A percentile compares a stretch with the other conserved stretches of the same genome.
Conservation (phyloP, 208 protist species). For the Trichomonas tenax region DNA sequence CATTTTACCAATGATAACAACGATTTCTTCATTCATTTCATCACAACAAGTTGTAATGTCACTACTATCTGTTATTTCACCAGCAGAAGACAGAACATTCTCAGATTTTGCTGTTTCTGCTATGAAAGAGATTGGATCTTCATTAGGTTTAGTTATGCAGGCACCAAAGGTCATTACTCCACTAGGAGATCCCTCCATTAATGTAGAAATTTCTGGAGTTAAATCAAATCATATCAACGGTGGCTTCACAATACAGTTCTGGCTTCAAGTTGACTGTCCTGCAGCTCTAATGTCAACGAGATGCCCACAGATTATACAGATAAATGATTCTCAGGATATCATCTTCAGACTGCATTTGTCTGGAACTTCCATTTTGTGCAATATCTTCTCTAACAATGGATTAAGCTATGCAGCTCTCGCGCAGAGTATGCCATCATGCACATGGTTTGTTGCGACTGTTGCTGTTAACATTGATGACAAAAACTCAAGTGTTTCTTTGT, state of each 20-base stretch:
- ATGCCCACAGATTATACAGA: not conserved
- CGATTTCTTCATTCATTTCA: not conserved
- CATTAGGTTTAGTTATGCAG: not conserved
- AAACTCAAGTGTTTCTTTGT: not conserved
- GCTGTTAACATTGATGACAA: not conserved
- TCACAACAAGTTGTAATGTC: not conserved
- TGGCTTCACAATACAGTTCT: not conserved
- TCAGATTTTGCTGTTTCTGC: not conserved
- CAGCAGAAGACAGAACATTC: not conserved
- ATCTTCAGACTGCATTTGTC: not conserved
- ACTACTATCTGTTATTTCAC: not conserved
- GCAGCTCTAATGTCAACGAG: not conserved
- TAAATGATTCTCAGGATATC: not conserved
- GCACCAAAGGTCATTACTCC: not conserved
- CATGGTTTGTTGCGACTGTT: not conserved
- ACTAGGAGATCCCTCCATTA: not conserved
- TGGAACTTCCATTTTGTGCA: not conserved
- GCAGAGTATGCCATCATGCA: not conserved
- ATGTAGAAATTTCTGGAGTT: not conserved
- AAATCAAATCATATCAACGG: not conserved
- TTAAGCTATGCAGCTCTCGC: not conserved
- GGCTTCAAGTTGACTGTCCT: not conserved
- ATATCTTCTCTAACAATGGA: not conserved
- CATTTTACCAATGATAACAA: not conserved
- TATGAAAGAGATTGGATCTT: not conserved